These are phyloP conservation scores for Rubroboletus satanas DNA, from an alignment of 768 basidiomycete genomes.

Conservation along the genomic window DNA sequence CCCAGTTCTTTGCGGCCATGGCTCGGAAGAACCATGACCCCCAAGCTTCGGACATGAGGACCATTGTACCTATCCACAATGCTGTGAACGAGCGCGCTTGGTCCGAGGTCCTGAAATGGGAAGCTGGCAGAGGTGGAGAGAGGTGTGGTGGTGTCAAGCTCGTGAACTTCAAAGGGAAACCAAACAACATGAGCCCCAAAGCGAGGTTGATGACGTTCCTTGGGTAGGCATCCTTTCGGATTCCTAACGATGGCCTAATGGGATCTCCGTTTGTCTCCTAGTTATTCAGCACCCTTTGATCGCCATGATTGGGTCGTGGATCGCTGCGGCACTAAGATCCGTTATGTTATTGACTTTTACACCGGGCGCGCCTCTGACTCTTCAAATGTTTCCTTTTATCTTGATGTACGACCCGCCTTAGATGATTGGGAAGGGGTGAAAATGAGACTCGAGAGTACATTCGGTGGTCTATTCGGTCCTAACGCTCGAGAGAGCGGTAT, in stretches of 20 bases:
- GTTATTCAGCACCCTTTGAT: slow-evolving; percentile 93
- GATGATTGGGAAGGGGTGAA: slow-evolving; percentile 93
- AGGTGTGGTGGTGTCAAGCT: slow-evolving; percentile 77
- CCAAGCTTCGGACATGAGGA: slow-evolving; percentile 83
- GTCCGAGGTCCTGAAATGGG: slow-evolving; percentile 81
- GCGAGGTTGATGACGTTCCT: slow-evolving; percentile 79
- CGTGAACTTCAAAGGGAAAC: slow-evolving; percentile 88
- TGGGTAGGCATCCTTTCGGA: slow-evolving; percentile 55
- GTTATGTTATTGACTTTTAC: slow-evolving; percentile 99
- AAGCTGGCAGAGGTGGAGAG: slow-evolving; percentile 74
- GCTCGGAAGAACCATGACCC: slow-evolving; percentile 91
- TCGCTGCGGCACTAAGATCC: slow-evolving; percentile 81
- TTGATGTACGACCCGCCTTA: slow-evolving; percentile 91
- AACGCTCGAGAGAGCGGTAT: slow-evolving; percentile 17
- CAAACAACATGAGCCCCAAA: slow-evolving; percentile 72
- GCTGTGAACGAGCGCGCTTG: slow-evolving; percentile 96
- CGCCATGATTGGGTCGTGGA: slow-evolving; percentile 97
- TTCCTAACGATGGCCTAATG: background rate
- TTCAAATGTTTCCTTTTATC: slow-evolving; percentile 74
- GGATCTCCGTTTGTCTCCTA: slow-evolving; percentile 29
- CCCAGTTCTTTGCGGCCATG: slow-evolving; percentile 99
- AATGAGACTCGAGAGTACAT: slow-evolving; percentile 68
- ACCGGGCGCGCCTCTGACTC: slow-evolving; percentile 60
- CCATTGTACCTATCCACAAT: slow-evolving; percentile 97
- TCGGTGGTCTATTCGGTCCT: slow-evolving; percentile 35